Percentiles rank a stretch among this genome's conserved stretches.
These are phyloP conservation scores for Gossypium schwendimanii DNA, from an alignment of 441 rosid species.

Conservation along the genomic window DNA sequence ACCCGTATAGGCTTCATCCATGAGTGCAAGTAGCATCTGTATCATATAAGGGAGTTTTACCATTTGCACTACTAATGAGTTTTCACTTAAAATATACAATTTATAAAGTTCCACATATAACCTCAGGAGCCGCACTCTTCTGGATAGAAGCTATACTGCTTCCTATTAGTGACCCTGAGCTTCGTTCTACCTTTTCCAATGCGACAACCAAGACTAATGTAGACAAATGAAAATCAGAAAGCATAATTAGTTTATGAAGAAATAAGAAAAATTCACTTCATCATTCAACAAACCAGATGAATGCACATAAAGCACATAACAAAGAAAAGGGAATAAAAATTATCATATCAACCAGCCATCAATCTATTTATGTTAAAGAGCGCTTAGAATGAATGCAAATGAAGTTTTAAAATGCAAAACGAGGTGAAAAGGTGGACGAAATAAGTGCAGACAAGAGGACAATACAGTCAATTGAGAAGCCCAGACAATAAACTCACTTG, in stretches of 20 bases:
- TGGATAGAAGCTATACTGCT: too few species aligned
- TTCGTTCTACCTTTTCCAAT: too few species aligned
- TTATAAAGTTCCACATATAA: too few species aligned
- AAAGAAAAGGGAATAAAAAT: background rate
- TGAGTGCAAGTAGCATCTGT: too few species aligned
- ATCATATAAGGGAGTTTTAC: slow-evolving; percentile 25
- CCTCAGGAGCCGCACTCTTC: too few species aligned
- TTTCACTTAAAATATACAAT: slow-evolving; percentile 1
- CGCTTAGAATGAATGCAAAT: slow-evolving; percentile 10
- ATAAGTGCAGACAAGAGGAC: background rate
- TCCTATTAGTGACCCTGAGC: too few species aligned
- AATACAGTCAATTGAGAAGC: background rate
- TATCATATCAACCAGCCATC: background rate
- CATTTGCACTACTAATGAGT: slow-evolving; percentile 8
- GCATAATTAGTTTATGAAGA: too few species aligned
- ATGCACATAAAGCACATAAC: background rate
- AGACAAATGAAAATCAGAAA: too few species aligned
- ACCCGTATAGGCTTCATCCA: too few species aligned
- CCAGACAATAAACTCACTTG: slow-evolving; percentile 48
- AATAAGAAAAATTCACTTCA: too few species aligned
- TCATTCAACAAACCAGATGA: background rate
- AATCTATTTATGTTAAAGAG: background rate
- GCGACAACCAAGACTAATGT: too few species aligned
- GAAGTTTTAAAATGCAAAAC: background rate
- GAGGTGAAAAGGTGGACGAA: background rate